These are phyloP conservation scores for Blumeria graminis DNA, from an alignment of 2,329 filamentous ascomycete species.

Conservation along the genomic window DNA sequence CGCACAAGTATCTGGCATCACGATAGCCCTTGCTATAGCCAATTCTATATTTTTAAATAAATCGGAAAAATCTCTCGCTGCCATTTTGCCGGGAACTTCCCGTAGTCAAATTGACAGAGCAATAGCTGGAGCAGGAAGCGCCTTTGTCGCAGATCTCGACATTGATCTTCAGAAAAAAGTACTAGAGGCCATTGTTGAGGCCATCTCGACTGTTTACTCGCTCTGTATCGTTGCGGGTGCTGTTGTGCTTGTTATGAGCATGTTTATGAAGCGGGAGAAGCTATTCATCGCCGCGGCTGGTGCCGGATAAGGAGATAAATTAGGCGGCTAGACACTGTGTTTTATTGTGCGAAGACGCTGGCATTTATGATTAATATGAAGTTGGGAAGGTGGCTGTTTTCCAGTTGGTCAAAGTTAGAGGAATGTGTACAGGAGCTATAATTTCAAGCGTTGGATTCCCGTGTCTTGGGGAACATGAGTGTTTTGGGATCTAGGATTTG, in stretches of 20 bases:
- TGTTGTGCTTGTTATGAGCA: constrained; percentile 13
- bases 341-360: too few species aligned
- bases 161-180: constrained; percentile 6
- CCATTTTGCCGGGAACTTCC: constrained; percentile 11
- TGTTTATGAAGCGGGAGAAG: constrained; percentile 17
- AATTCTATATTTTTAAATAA: constrained; percentile 18
- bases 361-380: too few species aligned
- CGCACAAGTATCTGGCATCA: constrained; percentile 17
- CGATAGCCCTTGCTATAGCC: constrained; percentile 18
- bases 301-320: too few species aligned
- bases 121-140: constrained; percentile 11
- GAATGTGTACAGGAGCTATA: too few species aligned
- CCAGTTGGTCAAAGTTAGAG: too few species aligned
- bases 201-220: constrained; percentile 16
- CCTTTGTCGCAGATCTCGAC: constrained; percentile 8
- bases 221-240: constrained; percentile 15
- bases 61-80: constrained; percentile 12
- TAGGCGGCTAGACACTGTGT: too few species aligned
- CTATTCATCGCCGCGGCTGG: constrained; percentile 11
- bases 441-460: too few species aligned
- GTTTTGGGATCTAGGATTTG: too few species aligned
- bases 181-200: constrained; percentile 15
- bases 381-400: too few species aligned
- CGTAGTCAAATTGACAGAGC: constrained; percentile 12
- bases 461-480: too few species aligned